Evolutionary conservation across 2,329 filamentous ascomycete genomes (phyloP).

Genomic region (Cadophora sp.): DNA sequence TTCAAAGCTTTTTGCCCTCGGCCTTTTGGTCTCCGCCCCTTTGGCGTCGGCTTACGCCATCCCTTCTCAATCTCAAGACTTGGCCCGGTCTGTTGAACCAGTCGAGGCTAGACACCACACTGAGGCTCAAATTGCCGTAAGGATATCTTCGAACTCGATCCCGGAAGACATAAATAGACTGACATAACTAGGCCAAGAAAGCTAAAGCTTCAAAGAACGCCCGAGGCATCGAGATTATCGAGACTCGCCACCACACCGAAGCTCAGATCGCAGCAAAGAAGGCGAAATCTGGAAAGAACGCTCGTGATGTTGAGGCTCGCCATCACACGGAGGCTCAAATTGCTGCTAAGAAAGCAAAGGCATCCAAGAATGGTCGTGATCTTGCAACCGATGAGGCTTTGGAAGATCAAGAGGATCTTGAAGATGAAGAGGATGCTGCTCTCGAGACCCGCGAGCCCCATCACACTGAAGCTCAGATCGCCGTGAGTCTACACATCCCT

Average conservation of each 20-base stretch:
- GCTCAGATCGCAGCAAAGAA: constrained; percentile 37
- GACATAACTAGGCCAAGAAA: constrained; percentile 29
- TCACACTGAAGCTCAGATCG: constrained; percentile 38
- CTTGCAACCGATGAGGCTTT: constrained; percentile 20
- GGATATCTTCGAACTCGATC: neutral
- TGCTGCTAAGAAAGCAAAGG: constrained; percentile 34
- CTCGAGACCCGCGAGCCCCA: constrained; percentile 30
- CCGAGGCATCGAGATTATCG: constrained; percentile 26
- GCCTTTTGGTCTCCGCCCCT: constrained; percentile 41
- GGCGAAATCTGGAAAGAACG: constrained; percentile 29
- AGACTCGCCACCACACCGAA: constrained; percentile 34
- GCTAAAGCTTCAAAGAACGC: constrained; percentile 22
- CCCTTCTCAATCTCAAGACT: constrained; percentile 28
- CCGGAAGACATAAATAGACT: neutral
- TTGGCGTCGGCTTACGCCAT: constrained; percentile 35
- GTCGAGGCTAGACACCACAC: constrained; percentile 35
- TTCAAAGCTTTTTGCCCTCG: constrained; percentile 38
- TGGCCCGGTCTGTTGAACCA: constrained; percentile 33
- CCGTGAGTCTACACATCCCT: constrained; percentile 19
- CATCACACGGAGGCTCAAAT: constrained; percentile 39
- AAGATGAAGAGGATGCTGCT: constrained; percentile 18
- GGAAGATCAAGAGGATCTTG: constrained; percentile 4
- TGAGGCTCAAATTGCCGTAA: constrained; percentile 33
- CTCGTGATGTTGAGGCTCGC: constrained; percentile 26
- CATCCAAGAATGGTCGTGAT: constrained; percentile 19